Conservation (phyloP, 2,329 filamentous ascomycete genomes). For the Alternaria sp. region DNA sequence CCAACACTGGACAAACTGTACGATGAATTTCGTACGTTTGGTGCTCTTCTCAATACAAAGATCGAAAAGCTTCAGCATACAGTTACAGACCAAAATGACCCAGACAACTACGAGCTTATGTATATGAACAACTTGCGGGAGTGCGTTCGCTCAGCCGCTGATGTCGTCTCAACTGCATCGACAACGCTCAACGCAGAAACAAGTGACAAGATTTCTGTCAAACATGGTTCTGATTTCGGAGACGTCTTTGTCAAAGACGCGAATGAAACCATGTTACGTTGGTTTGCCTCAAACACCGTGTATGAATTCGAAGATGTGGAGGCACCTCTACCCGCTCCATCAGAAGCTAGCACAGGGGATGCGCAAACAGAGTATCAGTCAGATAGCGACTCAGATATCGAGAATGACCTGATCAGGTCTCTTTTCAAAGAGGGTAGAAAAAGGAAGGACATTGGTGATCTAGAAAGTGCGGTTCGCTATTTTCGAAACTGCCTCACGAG, state of each 20-base stretch:
- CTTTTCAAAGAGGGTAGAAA: conserved; percentile 27
- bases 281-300: conserved; percentile 30
- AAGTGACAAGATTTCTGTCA: conserved; percentile 20
- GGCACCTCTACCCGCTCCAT: conserved; percentile 14
- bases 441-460: conserved; percentile 22
- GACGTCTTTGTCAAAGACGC: conserved; percentile 26
- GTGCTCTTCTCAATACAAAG: conserved; percentile 26
- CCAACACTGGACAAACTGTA: conserved; percentile 36
- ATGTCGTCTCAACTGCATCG: conserved; percentile 34
- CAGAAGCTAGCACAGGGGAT: conserved; percentile 20
- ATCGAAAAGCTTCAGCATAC: conserved; percentile 26
- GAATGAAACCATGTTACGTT: conserved; percentile 30
- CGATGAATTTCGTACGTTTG: conserved; percentile 30
- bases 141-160: conserved; percentile 33
- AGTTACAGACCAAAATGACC: conserved; percentile 16
- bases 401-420: conserved; percentile 26
- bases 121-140: conserved; percentile 32
- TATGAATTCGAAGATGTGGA: conserved; percentile 30
- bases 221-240: conserved; percentile 32
- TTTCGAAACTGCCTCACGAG: conserved; percentile 28
- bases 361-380: conserved; percentile 21
- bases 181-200: conserved; percentile 27
- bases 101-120: conserved; percentile 21
- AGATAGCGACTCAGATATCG: conserved; percentile 31
- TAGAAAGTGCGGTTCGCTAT: conserved; percentile 21